Conservation (phyloP, 805 yeast species). For the Saccharomycopsis fibuligera region DNA sequence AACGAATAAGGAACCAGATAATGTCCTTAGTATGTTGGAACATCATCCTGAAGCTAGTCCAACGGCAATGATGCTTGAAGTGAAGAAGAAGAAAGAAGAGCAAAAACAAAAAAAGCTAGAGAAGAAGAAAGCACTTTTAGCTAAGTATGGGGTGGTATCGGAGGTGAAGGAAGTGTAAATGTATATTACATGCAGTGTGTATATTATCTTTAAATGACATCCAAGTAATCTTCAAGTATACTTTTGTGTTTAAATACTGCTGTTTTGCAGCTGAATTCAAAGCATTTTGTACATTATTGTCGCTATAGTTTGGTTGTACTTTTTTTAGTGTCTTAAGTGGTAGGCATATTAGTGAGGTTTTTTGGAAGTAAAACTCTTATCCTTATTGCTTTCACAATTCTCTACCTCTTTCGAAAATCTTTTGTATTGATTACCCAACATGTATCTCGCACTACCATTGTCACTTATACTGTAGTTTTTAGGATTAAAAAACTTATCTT, state of each 20-base stretch:
- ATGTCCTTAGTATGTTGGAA: constrained; percentile 16
- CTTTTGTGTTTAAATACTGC: too few species aligned
- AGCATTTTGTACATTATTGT: too few species aligned
- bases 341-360: too few species aligned
- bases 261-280: too few species aligned
- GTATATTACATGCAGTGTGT: too few species aligned
- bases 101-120: constrained; percentile 24
- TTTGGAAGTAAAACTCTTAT: too few species aligned
- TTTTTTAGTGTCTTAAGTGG: not conserved
- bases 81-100: constrained; percentile 28
- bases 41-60: constrained; percentile 32
- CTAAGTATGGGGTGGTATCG: constrained; percentile 33
- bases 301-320: too few species aligned
- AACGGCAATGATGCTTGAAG: constrained; percentile 29
- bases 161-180: too few species aligned
- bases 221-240: not conserved
- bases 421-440: constrained; percentile 42
- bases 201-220: not conserved
- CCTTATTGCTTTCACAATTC: not conserved
- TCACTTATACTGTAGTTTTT: constrained; percentile 33
- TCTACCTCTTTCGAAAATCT: constrained; percentile 37
- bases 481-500: constrained; percentile 41
- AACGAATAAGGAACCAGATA: not conserved
- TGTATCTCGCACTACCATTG: constrained; percentile 44
- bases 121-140: constrained; percentile 27